These are phyloP conservation scores for Heracleum sosnowskyi DNA, from an alignment of 129 eudicot species.

Conservation along the genomic window DNA sequence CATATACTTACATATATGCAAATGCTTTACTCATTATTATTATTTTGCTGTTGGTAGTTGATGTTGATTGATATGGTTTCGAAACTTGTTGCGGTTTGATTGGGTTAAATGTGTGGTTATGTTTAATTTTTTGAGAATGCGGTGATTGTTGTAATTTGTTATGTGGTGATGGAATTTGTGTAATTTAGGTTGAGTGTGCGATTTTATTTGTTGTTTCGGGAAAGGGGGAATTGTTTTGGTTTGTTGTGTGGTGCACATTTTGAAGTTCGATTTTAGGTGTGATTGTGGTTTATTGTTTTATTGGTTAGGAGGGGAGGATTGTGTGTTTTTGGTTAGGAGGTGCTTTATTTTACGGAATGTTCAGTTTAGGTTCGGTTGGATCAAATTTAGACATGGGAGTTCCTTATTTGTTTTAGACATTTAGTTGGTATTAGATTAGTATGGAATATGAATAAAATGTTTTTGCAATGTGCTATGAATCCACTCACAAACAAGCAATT, in stretches of 20 bases:
- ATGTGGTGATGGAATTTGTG: not conserved
- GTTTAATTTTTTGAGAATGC: not conserved
- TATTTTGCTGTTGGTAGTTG: too few species aligned
- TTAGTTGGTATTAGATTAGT: not conserved
- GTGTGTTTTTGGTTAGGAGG: not conserved
- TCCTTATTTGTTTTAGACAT: too few species aligned
- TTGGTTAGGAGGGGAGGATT: not conserved
- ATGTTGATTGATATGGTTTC: too few species aligned
- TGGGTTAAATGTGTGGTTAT: not conserved
- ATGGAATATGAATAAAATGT: not conserved
- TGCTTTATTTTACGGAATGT: too few species aligned
- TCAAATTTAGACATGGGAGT: rapidly evolving
- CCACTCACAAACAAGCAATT: too few species aligned
- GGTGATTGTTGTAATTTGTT: not conserved
- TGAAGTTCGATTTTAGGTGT: not conserved
- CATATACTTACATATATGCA: not conserved
- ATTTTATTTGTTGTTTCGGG: too few species aligned
- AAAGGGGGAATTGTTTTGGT: too few species aligned
- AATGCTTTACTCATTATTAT: not conserved
- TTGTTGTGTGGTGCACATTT: too few species aligned
- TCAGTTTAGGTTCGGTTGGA: not conserved
- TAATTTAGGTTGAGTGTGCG: not conserved
- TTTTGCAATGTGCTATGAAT: too few species aligned
- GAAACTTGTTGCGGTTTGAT: not conserved
- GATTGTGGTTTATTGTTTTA: too few species aligned